Base-by-base conservation (phyloP, 345 rosid species). In the Gossypium mustelinum region DNA sequence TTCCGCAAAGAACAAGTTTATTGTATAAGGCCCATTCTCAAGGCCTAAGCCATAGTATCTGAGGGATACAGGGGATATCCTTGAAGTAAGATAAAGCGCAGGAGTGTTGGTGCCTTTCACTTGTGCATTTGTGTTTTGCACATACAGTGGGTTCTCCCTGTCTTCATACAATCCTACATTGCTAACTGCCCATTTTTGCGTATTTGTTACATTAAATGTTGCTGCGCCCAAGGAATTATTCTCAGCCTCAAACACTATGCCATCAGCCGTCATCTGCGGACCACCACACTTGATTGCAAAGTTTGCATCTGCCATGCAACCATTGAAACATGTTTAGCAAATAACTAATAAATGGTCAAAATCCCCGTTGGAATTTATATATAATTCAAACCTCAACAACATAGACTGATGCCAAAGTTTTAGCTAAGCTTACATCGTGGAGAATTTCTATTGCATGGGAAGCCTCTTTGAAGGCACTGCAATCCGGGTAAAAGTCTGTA, bases 141-240 rank as follows among this genome's bases (percentile, higher is more conserved):
- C 25, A 62, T 83, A 84, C 54, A 45, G 12, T 66, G 78, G 83
- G 73, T 72, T 80, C 61, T 13, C 55, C 67, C 85, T 82, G 12
- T 85, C 89, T 61, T 77, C 65, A 76, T 71, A 87, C 29, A 83
- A 70, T n/a, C 91, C 91, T 34, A 78, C 87, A 68, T 76, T 85
- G 80, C 91, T 86, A 61, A 84, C 82, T 39, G 87, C 93, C 93
- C 93, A 87, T 80, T 83, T 86, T 50, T 80, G 62, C 2, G 78
- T 66, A 59, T 16, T 75, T 54, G 86, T 76, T 56, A 89, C 85
- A 48, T 72, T 57, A 56, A 11, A 72, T 20, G 39, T 11, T 41
- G 75, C 75, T 2, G 51, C 20, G 6, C 43, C 63, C 3, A 72
- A 8, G 9, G 51, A 11, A 2, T 1, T 2, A 9, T 39, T 72